Percentiles rank a stretch among this genome's conserved stretches.
Conservation (phyloP, 1,284 basidiomycete species). For the Leccinum fallax region DNA sequence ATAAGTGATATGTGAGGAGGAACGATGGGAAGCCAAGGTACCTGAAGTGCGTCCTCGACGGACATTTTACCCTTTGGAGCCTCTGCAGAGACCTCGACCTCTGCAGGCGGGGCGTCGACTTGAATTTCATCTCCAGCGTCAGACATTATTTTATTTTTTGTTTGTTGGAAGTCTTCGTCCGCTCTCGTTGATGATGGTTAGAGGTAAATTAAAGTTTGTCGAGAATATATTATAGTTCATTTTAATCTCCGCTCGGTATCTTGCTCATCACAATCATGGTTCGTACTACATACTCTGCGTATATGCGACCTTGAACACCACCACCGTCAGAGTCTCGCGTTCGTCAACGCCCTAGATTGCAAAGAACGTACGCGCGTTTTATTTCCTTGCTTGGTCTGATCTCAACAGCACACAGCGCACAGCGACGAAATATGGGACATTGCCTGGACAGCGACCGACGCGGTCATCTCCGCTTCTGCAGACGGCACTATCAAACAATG, state of each 20-base stretch:
- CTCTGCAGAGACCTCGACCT: slow-evolving; percentile 83
- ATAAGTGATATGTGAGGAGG: slow-evolving; percentile 3
- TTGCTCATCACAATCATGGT: slow-evolving; percentile 24
- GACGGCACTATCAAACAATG: slow-evolving; percentile 76
- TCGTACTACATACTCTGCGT: slow-evolving; percentile 16
- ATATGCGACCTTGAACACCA: background rate
- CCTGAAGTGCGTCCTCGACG: slow-evolving; percentile 98
- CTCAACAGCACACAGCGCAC: slow-evolving; percentile 56
- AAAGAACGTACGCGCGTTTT: slow-evolving; percentile 63
- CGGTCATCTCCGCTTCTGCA: slow-evolving; percentile 68
- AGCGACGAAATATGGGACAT: slow-evolving; percentile 81
- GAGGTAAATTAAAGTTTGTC: slow-evolving; percentile 52
- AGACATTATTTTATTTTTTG: slow-evolving; percentile 71
- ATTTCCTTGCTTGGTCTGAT: background rate
- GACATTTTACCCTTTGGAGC: slow-evolving; percentile 94
- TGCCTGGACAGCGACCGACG: slow-evolving; percentile 71
- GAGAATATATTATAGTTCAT: slow-evolving; percentile 8
- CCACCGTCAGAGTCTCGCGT: slow-evolving; percentile 64
- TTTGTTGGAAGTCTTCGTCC: slow-evolving; percentile 80
- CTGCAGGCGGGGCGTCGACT: slow-evolving; percentile 72
- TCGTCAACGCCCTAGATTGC: slow-evolving; percentile 68
- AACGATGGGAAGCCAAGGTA: slow-evolving; percentile 37
- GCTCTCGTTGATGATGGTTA: slow-evolving; percentile 78
- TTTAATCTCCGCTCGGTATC: slow-evolving; percentile 55
- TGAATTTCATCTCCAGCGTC: slow-evolving; percentile 96